Conservation (phyloP, 495 filamentous ascomycete species). For the Penicilliopsis zonata region DNA sequence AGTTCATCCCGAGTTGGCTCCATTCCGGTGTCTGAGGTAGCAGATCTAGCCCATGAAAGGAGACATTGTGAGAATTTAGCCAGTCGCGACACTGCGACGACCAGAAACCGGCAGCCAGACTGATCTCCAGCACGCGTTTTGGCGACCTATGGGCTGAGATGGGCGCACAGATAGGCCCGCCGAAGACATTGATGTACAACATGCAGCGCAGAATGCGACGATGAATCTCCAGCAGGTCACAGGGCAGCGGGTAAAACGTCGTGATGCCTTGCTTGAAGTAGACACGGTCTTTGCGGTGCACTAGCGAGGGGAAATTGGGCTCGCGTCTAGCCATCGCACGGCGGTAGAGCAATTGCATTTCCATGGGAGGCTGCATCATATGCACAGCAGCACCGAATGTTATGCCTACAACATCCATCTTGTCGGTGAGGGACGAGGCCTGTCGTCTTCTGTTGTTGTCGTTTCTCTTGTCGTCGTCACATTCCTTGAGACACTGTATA, state of each 20-base stretch:
- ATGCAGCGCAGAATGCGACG: conserved; percentile 63
- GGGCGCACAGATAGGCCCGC: conserved; percentile 53
- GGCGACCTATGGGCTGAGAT: conserved; percentile 45
- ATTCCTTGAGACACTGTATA: no score
- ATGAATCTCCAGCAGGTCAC: conserved; percentile 65
- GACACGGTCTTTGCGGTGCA: not conserved
- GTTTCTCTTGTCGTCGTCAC: no score
- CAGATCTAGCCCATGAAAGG: conserved; percentile 68
- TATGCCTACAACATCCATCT: not conserved
- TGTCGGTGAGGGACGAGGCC: not conserved
- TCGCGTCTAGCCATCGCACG: not conserved
- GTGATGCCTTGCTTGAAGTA: not conserved
- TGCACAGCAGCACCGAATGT: not conserved
- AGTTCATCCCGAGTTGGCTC: conserved; percentile 50
- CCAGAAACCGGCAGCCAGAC: conserved; percentile 70
- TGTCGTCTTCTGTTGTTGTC: no score
- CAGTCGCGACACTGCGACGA: conserved; percentile 59
- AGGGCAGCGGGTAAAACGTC: conserved; percentile 61
- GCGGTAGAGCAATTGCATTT: not conserved
- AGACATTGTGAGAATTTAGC: conserved; percentile 46
- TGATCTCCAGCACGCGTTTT: conserved; percentile 56
- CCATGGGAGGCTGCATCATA: no score
- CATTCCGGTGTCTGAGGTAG: conserved; percentile 54
- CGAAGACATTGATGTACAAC: conserved; percentile 57
- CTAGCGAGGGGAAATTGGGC: not conserved